Percentiles rank a stretch among this genome's conserved stretches.
phyloP scores from a whole-genome alignment of 257 asterid species.

The Coffea canephora region DNA sequence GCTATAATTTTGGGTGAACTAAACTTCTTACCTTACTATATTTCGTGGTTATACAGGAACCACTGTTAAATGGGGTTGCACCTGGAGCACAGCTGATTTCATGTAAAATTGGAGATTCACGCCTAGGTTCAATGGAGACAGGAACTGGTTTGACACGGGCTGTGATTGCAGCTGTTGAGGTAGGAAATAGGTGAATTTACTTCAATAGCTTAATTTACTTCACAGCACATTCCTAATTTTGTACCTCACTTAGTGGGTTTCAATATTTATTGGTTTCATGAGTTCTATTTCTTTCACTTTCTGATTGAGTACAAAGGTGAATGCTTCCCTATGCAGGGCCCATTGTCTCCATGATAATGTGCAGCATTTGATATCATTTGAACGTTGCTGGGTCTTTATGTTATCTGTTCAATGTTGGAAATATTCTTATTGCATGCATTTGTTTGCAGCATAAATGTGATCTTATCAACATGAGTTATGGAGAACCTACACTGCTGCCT shows the following conservation, averaged over 20 bases:
- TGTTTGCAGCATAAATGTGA: constrained; percentile 88
- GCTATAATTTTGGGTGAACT: not conserved
- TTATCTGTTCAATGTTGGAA: constrained; percentile 7
- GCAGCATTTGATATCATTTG: not conserved
- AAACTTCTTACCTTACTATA: not conserved
- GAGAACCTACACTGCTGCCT: constrained; percentile 85
- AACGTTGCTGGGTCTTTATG: not conserved
- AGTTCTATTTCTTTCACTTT: not conserved
- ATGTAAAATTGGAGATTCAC: constrained; percentile 96
- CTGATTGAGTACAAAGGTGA: not conserved
- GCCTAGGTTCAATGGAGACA: constrained; percentile 97
- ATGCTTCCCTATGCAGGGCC: not conserved
- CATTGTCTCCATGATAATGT: not conserved
- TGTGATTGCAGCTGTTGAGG: constrained; percentile 94
- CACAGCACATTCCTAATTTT: not conserved
- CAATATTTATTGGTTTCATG: not conserved
- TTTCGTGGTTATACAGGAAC: constrained; percentile 58
- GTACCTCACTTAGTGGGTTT: not conserved
- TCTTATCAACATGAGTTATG: constrained; percentile 97
- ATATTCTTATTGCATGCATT: constrained; percentile 14
- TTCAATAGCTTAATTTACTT: not conserved
- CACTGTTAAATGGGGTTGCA: constrained; percentile 95
- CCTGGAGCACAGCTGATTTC: constrained; percentile 98
- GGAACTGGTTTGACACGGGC: constrained; percentile 99
- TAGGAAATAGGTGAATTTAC: constrained; percentile 25